Percentiles rank a stretch among this genome's conserved stretches.
These are phyloP conservation scores for Pythium utonaiense DNA, from an alignment of 352 stramenopile species.

Conservation along the genomic window DNA sequence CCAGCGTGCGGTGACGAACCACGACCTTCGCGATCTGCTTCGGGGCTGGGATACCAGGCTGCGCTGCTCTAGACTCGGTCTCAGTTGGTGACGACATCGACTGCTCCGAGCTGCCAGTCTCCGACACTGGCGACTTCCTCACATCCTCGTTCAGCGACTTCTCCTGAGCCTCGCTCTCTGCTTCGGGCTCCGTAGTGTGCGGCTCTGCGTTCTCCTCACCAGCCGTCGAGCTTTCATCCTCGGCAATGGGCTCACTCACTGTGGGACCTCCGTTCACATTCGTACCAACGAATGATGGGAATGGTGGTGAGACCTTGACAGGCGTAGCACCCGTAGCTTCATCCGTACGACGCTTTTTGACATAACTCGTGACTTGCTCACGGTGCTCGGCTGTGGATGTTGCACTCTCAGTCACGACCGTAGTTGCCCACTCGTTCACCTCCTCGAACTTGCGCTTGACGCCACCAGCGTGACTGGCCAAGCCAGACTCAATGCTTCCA, in stretches of 20 bases:
- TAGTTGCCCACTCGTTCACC: neutral
- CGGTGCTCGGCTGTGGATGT: conserved; percentile 4
- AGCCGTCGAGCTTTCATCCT: neutral
- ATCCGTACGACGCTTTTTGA: conserved; percentile 25
- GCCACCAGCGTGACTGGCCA: conserved; percentile 10
- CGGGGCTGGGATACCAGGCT: conserved; percentile 4
- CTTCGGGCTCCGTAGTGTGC: neutral
- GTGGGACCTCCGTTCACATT: conserved; percentile 1
- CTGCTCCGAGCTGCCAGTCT: conserved; percentile 7
- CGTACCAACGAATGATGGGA: conserved; percentile 19
- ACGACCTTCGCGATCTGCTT: conserved; percentile 12
- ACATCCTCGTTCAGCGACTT: neutral
- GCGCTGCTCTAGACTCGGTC: neutral
- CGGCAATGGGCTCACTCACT: neutral
- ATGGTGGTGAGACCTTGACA: conserved; percentile 16
- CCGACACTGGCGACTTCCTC: conserved; percentile 12
- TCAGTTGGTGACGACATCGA: conserved; percentile 3
- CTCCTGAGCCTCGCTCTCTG: conserved; percentile 1
- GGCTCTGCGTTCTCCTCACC: conserved; percentile 16
- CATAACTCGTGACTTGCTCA: conserved; percentile 14
- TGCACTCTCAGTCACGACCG: conserved; percentile 9
- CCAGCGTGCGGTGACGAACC: conserved; percentile 16
- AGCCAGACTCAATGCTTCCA: neutral
- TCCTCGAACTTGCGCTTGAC: conserved; percentile 24
- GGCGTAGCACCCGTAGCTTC: conserved; percentile 19